Percentiles rank a stretch among this genome's conserved stretches.
Evolutionary conservation across 805 yeast species (phyloP).

Genomic region (Schizosaccharomyces japonicus): DNA sequence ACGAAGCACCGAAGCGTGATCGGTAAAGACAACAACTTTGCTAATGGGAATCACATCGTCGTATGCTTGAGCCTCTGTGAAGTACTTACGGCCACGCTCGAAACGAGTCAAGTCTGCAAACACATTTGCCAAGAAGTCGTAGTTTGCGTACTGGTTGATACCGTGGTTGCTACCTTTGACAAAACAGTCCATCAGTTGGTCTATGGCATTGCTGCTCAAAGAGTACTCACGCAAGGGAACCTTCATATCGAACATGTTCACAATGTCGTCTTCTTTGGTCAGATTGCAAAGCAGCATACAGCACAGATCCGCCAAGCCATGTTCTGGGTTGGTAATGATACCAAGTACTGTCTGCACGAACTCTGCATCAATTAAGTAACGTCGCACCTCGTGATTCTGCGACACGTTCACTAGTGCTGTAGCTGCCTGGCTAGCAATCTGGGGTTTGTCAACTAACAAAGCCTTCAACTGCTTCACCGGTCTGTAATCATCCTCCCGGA

Average conservation of each 20-base stretch:
- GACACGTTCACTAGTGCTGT: conserved; percentile 68
- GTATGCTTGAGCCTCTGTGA: conserved; percentile 44
- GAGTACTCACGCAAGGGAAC: conserved; percentile 5
- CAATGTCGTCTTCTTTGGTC: conserved; percentile 48
- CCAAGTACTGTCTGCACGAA: conserved; percentile 19
- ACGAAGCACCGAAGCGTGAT: conserved; percentile 49
- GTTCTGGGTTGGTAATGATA: conserved; percentile 14
- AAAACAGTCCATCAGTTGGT: conserved; percentile 68
- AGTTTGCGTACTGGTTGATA: conserved; percentile 48
- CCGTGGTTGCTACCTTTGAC: conserved; percentile 59
- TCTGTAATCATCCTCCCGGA: conserved; percentile 42
- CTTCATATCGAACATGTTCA: conserved; percentile 6
- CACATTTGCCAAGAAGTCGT: conserved; percentile 63
- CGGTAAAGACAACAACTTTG: conserved; percentile 64
- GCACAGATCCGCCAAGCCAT: conserved; percentile 39
- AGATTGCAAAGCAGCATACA: conserved; percentile 66
- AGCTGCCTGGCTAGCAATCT: conserved; percentile 19
- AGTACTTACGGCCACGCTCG: conserved; percentile 33
- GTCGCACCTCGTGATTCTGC: conserved; percentile 41
- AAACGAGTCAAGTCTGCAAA: conserved; percentile 78
- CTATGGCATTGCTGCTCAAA: conserved; percentile 25
- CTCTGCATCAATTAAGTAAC: conserved; percentile 38
- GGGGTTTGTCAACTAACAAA: conserved; percentile 23
- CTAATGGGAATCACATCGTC: conserved; percentile 59
- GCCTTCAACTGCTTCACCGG: conserved; percentile 51